A percentile compares a stretch with the other conserved stretches of the same genome.
These are phyloP conservation scores for Hypoxylon fragiforme DNA, from an alignment of 495 filamentous ascomycete species.

Conservation along the genomic window DNA sequence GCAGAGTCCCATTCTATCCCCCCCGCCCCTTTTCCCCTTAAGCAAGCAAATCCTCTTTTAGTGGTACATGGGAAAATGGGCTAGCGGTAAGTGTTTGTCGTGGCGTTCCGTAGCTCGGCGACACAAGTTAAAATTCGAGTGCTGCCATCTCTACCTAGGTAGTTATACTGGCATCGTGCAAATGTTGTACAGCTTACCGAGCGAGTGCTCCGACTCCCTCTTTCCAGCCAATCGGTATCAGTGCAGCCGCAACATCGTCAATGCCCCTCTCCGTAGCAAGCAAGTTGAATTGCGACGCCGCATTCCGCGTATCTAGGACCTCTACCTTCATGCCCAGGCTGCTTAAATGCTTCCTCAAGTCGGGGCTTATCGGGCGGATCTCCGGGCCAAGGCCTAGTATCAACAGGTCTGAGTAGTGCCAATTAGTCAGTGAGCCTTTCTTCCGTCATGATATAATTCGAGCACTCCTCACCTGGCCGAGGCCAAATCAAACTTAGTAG, in stretches of 20 bases:
- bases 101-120: not conserved
- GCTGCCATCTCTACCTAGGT: no score
- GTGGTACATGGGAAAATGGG: no score
- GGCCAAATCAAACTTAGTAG: conserved; percentile 82
- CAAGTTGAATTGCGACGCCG: conserved; percentile 87
- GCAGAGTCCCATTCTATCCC: no score
- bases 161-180: no score
- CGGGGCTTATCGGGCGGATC: conserved; percentile 74
- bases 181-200: no score
- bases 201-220: conserved; percentile 54
- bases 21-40: no score
- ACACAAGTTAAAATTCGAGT: no score
- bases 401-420: conserved; percentile 67
- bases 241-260: conserved; percentile 78
- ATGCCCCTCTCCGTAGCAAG: conserved; percentile 83
- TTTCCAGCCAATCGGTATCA: conserved; percentile 85
- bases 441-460: not conserved
- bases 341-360: conserved; percentile 70
- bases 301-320: conserved; percentile 90
- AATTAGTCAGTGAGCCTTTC: not conserved
- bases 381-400: conserved; percentile 81
- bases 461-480: conserved; percentile 71
- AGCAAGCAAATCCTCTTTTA: no score
- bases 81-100: not conserved
- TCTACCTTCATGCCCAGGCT: conserved; percentile 84